Conservation (phyloP, 148 eudicot species). For the Diospyros kaki region DNA sequence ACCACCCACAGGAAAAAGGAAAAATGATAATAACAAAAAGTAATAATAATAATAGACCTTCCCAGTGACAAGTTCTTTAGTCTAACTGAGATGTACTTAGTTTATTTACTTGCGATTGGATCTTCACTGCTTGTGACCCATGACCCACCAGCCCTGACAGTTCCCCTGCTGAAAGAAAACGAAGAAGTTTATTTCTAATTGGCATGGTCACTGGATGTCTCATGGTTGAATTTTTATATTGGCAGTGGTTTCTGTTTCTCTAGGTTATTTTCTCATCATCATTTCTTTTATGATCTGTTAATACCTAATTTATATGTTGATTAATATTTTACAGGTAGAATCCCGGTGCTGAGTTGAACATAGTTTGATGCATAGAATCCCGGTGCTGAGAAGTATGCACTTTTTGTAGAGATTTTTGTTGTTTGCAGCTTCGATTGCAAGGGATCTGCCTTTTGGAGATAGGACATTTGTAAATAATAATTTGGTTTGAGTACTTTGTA, state of each 20-base stretch:
- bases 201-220: no score
- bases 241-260: not conserved
- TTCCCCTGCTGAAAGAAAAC: no score
- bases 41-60: no score
- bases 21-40: no score
- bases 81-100: no score
- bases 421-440: not conserved
- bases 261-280: not conserved
- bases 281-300: not conserved
- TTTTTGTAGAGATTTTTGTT: not conserved
- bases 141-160: no score
- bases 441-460: constrained; percentile 11
- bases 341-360: constrained; percentile 5
- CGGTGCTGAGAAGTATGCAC: not conserved
- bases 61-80: no score
- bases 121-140: no score
- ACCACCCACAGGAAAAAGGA: no score
- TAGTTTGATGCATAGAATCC: not conserved
- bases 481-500: not conserved
- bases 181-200: no score
- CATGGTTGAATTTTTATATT: not conserved
- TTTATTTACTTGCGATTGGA: no score
- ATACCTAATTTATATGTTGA: not conserved
- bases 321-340: constrained; percentile 15
- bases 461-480: constrained; percentile 8